Base-by-base conservation (phyloP, 2,329 filamentous ascomycete genomes). In the Nothophoma quercina region DNA sequence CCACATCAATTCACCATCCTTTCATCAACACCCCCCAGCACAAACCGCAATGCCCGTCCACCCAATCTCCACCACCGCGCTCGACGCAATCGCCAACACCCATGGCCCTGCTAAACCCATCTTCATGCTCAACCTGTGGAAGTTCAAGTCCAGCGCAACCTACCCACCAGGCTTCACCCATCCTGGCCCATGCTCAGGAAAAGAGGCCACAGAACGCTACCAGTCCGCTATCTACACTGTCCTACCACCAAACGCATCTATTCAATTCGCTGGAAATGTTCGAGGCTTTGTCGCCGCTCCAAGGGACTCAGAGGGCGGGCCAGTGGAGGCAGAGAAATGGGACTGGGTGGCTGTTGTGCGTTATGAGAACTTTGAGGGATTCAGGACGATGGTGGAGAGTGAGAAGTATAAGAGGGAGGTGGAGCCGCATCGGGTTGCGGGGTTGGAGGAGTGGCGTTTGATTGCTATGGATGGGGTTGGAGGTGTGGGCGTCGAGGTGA, bases 101-200 rank as follows among this genome's bases (percentile, higher is more conserved):
- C 44, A 53, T 45, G 44, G 55, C 26, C 47, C 42, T 6, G 35
- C 25, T 7, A 59, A 54, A 42, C 60, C 60, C 46, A 49, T 65
- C 34, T 62, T 41, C 44, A 61, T 63, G 53, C 58, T 65, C 30
- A 62, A 65, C 29, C 56, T 63, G 38, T 60, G 49, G 50, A 54
- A 48, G 9, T 61, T 46, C 42, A 33, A 36, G 3, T 5, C 21
- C 9, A 48, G 29, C 3, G 58, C 60, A 2, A 5, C 29, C 10
- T 63, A 62, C 21, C 13, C 48, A 7, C 42, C 52, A 9, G 48
- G 56, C 12, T 47, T 58, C 28, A 34, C 47, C n/a, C 40, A 43
- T 12, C 30, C 51, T 16, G 18, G 21, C 7, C 50, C 56, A 13
- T 63, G 60, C 28, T 54, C 56, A 19, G 58, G 60, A 26, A 43